Evolutionary conservation across 306 rosid genomes (phyloP).

Genomic region (Styphnolobium japonicum): DNA sequence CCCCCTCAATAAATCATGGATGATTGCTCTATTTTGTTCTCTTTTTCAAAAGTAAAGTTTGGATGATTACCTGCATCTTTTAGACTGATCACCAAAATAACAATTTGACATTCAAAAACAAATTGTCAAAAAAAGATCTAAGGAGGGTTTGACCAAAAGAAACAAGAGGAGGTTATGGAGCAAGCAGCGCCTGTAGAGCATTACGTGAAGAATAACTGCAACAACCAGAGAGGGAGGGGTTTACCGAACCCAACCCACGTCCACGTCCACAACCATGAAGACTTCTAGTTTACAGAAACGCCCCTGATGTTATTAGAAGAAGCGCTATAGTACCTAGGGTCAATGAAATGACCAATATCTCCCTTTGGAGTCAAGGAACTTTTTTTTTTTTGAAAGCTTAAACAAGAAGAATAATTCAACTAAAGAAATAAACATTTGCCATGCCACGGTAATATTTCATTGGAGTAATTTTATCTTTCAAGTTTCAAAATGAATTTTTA

Average conservation of each 20-base stretch:
- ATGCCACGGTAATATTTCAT: too few species aligned
- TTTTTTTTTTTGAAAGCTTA: neutral
- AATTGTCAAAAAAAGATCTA: neutral
- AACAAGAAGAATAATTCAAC: neutral
- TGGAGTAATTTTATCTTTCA: too few species aligned
- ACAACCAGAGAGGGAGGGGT: conserved; percentile 33
- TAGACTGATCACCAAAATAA: neutral
- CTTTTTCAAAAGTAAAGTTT: neutral
- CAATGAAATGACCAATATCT: too few species aligned
- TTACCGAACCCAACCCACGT: conserved; percentile 39
- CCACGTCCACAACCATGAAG: neutral
- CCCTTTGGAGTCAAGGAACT: too few species aligned
- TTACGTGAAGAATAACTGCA: conserved; percentile 30
- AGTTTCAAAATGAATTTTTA: too few species aligned
- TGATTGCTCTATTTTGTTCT: neutral
- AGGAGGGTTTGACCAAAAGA: conserved; percentile 1
- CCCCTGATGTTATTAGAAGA: neutral
- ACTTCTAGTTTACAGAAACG: neutral
- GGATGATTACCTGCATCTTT: neutral
- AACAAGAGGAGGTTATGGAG: conserved; percentile 1
- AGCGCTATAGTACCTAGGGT: too few species aligned
- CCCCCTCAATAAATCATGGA: neutral
- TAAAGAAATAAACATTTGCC: neutral
- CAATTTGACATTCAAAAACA: neutral
- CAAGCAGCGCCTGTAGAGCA: conserved; percentile 28